Evolutionary conservation across 2,329 filamentous ascomycete species (phyloP).

Genomic region (Aspergillus sp.): DNA sequence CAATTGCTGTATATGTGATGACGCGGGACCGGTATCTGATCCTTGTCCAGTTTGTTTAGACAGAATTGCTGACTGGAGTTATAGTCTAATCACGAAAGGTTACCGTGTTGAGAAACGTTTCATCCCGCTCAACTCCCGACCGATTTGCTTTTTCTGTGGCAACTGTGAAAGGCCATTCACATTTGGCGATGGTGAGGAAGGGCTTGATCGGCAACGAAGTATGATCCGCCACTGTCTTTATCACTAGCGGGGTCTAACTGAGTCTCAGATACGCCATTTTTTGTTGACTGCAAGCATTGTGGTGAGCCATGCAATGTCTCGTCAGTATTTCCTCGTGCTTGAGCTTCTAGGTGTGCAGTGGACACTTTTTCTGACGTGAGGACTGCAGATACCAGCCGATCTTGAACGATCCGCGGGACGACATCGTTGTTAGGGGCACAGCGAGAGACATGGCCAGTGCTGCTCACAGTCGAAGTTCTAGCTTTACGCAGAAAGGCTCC

Average conservation of each 20-base stretch:
- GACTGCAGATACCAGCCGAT: constrained; percentile 24
- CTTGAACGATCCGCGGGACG: constrained; percentile 26
- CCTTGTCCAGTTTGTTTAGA: neutral
- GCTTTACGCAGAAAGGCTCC: constrained; percentile 20
- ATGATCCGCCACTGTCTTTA: neutral
- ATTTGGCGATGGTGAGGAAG: constrained; percentile 20
- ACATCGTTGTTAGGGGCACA: constrained; percentile 19
- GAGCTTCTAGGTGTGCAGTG: neutral
- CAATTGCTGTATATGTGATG: constrained; percentile 35
- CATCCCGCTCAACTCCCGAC: constrained; percentile 28
- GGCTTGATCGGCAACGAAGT: constrained; percentile 22
- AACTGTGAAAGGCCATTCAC: constrained; percentile 30
- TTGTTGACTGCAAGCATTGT: constrained; percentile 25
- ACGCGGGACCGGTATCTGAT: constrained; percentile 31
- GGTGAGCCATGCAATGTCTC: constrained; percentile 26
- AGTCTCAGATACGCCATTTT: constrained; percentile 16
- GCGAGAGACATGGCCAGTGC: constrained; percentile 19
- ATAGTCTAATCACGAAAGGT: constrained; percentile 34
- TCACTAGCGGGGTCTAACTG: constrained; percentile 5
- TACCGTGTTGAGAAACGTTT: constrained; percentile 34
- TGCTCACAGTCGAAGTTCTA: constrained; percentile 23
- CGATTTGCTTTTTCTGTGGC: constrained; percentile 30
- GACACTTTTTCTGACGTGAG: neutral
- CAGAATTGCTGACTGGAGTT: neutral
- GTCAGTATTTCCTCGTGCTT: constrained; percentile 14